A percentile compares a stretch with the other conserved stretches of the same genome.
Evolutionary conservation across 192 early-diverging fungal species (phyloP).

Genomic region (Dimargaris xerosporica): DNA sequence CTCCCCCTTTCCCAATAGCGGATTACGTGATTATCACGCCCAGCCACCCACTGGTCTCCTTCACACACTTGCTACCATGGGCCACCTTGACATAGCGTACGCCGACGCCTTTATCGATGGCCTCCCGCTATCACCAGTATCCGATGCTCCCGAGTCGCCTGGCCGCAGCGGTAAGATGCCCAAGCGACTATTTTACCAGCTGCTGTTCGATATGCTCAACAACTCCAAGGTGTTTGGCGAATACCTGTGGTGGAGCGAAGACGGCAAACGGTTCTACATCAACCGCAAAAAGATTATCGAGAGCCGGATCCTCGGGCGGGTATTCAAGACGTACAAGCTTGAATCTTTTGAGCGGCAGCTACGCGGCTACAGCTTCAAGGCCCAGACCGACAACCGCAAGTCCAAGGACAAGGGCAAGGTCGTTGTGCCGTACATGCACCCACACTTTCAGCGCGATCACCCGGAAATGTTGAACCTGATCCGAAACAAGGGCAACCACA

Average conservation of each 20-base stretch:
- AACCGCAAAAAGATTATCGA: neutral
- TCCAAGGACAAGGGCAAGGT: slow-evolving; percentile 12
- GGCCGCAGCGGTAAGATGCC: too few relatives aligned
- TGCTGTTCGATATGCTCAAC: too few relatives aligned
- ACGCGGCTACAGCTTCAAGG: slow-evolving; percentile 5
- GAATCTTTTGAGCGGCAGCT: slow-evolving; percentile 11
- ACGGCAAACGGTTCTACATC: slow-evolving; percentile 1
- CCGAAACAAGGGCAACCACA: slow-evolving; percentile 3
- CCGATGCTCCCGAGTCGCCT: too few relatives aligned
- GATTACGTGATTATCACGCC: too few relatives aligned
- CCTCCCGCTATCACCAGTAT: too few relatives aligned
- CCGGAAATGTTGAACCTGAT: neutral
- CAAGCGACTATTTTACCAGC: too few relatives aligned
- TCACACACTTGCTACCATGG: too few relatives aligned
- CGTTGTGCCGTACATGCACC: neutral
- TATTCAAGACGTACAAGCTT: slow-evolving; percentile 1
- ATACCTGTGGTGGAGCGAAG: slow-evolving; percentile 9
- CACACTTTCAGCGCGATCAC: neutral
- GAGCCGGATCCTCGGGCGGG: neutral
- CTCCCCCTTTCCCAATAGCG: too few relatives aligned
- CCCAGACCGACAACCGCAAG: slow-evolving; percentile 8
- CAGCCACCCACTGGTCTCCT: too few relatives aligned
- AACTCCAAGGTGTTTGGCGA: too few relatives aligned
- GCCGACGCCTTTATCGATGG: too few relatives aligned
- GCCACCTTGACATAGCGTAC: too few relatives aligned